Base-by-base conservation (phyloP, 1,284 basidiomycete genomes). In the Cryptococcus sp. region DNA sequence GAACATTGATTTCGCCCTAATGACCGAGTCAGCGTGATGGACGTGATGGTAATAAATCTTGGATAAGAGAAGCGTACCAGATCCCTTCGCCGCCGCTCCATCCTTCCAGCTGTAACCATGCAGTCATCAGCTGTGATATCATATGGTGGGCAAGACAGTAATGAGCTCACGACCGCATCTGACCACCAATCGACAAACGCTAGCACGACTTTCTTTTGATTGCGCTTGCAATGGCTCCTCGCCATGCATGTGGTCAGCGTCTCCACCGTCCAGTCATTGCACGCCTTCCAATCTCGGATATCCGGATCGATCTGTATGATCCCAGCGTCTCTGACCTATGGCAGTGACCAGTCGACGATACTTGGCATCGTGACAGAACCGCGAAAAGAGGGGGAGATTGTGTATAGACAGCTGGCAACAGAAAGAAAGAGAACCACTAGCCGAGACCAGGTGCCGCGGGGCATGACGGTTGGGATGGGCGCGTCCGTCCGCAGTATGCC, bases 51-150 rank as follows among this genome's bases (percentile, higher is more conserved):
- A 13, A n/a, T 16, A 1, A n/a, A 10, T 15, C 17, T n/a, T 11
- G 17, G 15, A 35, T 25, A 11, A 22, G 20, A 35, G 41, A 23
- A 17, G 47, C 52, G 31, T 42, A 53, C 52, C 52, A 53, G 6
- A 53, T 45, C 17, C 52, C 52, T 53, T 53, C 52, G 7, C 52
- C 52, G 22, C 52, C 52, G 38, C 52, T 45, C 52, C 52, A 53
- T 31, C 52, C 52, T 17, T 53, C 27, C n/a, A 53, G 45, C 52
- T 53, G 31, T 52, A 7, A 16, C 16, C 23, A 42, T 39, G 23
- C 22, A 27, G 17, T 17, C 49, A 19, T 40, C 27, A 50, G 22
- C 16, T 22, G 15, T 39, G 11, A n/a, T 5, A 40, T 20, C 38
- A 19, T 19, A 40, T 31, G 40, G 23, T 5, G 19, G 39, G 39